Evolutionary conservation across 768 basidiomycete species (phyloP), one percentile per base, ranked within the genome.

Genomic region (Naganishia friedmannii): DNA sequence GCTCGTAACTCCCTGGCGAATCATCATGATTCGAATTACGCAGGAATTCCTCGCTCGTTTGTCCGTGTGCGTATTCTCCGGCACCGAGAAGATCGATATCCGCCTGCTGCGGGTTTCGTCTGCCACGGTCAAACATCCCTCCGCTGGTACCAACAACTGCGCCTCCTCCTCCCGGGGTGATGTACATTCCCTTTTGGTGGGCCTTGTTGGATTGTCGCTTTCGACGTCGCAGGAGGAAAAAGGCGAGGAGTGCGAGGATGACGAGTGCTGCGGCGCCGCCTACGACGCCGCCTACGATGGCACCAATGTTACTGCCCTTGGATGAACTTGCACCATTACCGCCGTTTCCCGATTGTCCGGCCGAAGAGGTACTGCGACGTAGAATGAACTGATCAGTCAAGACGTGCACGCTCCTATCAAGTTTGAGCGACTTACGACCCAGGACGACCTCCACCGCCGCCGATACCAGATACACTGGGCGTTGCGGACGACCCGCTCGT

Each of bases 251-350:
- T 8, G 68, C 75, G 31, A 83, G 75, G 19, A 82, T 71, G 42
- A 80, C 60, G 15, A 82, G 71, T 32, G 76, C 77, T 6, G 76
- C 77, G 23, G 82, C 75, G 21, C 81, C 75, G 2, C 82, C 83
- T 3, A 83, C 74, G 0, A 74, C 74, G 0, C 81, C 79, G 0
- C 81, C 82, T 0, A 80, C 76, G 4, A 80, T 79, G 0, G 79
- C 77, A 21, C 78, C 79, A 0, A 70, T 73, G 23, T 73, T 67
- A n/a, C 46, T 53, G 21, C 48, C 29, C 28, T 45, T 39, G 5
- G 60, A 63, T 12, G 58, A 60, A n/a, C 58, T 37, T 28, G 57
- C 57, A n/a, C 42, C 32, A 3, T 54, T 39, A 19, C 53, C 45
- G 17, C 51, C 66, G 29, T 17, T 39, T 34, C 48, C 57, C 6